Base-by-base conservation (phyloP, 2,329 filamentous ascomycete genomes). In the Paradendryphiella salina region DNA sequence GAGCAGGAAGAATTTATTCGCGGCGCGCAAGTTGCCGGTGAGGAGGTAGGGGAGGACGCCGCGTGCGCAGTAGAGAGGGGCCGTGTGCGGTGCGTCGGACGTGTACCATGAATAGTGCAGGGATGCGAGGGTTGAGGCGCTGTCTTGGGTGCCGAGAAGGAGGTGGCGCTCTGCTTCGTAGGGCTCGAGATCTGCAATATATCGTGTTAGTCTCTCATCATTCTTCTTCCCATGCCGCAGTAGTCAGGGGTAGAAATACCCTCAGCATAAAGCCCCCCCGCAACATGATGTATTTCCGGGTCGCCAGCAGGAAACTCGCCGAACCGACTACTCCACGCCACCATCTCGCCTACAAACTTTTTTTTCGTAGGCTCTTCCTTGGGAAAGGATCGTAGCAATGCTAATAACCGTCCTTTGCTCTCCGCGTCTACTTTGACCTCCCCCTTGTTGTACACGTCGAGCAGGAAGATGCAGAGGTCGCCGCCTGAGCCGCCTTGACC, bases 41-140 rank as follows among this genome's bases (percentile, higher is more conserved):
- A 97, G 81, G 41, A 99, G 85, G 75, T 96, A 97, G 10, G 94
- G 92, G 33, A 99, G 84, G 35, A 97, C 83, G 21, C 88, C 91
- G 61, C 94, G 88, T 9, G 88, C 90, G 57, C 87, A 88, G 75
- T 95, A 99, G 47, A 90, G 79, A 3, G 90, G 86, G 1, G 94
- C 94, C 1, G 89, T 91, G 71, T 96, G 91, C 2, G 90, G 84
- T 44, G 93, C 89, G 74, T 95, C 90, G 66, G 91, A 85, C 55
- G 83, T 85, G 79, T 97, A 99, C 94, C 94, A 99, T 42, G 86
- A 82, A 73, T 96, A 97, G 74, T 97, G 90, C 75, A 97, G 82
- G 62, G 85, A 84, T 40, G 86, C 86, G 46, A 99, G 82, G 9
- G 88, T 81, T 61, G 90, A 86, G 31, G 92, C 83, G 0, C 91